A percentile compares a stretch with the other conserved stretches of the same genome.
phyloP scores from a whole-genome alignment of 2,329 filamentous ascomycete genomes.

The Aschersonia sp. region DNA sequence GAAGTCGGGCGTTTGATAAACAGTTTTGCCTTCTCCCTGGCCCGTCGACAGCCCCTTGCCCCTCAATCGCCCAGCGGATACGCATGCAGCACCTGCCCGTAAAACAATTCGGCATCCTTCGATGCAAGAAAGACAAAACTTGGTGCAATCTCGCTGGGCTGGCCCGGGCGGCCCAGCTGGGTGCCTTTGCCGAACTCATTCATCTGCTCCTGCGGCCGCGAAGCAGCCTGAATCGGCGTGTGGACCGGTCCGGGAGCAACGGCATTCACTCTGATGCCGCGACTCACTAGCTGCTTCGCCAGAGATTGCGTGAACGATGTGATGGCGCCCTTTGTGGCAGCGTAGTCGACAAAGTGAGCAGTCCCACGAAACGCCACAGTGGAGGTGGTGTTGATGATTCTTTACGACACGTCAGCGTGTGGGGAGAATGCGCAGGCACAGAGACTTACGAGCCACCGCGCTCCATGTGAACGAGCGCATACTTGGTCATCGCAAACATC shows the following conservation, averaged over 20 bases:
- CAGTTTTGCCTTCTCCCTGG: too few relatives aligned
- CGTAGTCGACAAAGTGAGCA: conserved; percentile 35
- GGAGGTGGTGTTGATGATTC: conserved; percentile 42
- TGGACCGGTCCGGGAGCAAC: conserved; percentile 28
- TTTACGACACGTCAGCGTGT: conserved; percentile 6
- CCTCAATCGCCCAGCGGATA: conserved; percentile 23
- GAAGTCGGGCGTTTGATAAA: too few relatives aligned
- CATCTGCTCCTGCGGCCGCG: conserved; percentile 27
- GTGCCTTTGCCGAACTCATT: conserved; percentile 25
- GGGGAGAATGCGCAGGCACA: background rate
- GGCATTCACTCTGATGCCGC: conserved; percentile 41
- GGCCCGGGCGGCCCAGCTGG: conserved; percentile 22
- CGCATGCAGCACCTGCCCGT: conserved; percentile 24
- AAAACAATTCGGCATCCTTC: conserved; percentile 23
- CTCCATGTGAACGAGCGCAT: conserved; percentile 38
- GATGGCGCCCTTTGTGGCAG: conserved; percentile 43
- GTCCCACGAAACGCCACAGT: conserved; percentile 40
- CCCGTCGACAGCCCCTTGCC: background rate
- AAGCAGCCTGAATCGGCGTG: conserved; percentile 27
- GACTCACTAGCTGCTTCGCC: conserved; percentile 35
- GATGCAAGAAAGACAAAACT: conserved; percentile 19
- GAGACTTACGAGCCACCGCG: conserved; percentile 27
- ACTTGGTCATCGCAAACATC: conserved; percentile 47
- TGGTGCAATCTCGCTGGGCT: conserved; percentile 19
- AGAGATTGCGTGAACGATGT: conserved; percentile 38